These are phyloP conservation scores for Blakeslea trispora DNA, from an alignment of 371 early-diverging fungal species.

Conservation along the genomic window DNA sequence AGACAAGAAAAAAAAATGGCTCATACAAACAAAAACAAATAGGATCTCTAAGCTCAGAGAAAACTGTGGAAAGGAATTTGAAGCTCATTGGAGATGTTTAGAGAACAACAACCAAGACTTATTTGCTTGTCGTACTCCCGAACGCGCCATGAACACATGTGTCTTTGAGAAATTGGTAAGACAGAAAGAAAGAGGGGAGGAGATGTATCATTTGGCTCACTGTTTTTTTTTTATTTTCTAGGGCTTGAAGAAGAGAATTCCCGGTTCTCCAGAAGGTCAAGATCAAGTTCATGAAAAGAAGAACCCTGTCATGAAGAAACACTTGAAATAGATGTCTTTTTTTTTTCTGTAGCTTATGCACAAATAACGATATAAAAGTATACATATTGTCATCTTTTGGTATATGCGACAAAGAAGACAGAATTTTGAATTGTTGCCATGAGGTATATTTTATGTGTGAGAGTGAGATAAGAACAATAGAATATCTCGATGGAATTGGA, in stretches of 20 bases:
- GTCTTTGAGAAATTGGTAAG: constrained; percentile 88
- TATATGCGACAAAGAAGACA: too few species aligned
- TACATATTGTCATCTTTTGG: too few species aligned
- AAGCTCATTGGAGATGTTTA: constrained; percentile 91
- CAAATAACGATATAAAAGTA: too few species aligned
- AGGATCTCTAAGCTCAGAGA: constrained; percentile 86
- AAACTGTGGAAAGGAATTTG: constrained; percentile 89
- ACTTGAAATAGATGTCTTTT: constrained; percentile 47
- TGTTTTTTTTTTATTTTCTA: constrained; percentile 29
- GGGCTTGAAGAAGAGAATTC: constrained; percentile 81
- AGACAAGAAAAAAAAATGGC: too few species aligned
- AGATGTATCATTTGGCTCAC: neutral
- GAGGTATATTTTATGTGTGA: too few species aligned
- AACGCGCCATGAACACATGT: constrained; percentile 85
- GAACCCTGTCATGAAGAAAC: constrained; percentile 65
- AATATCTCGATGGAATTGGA: too few species aligned
- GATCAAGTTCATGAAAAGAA: constrained; percentile 74
- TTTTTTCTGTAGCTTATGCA: neutral
- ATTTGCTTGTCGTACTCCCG: constrained; percentile 80
- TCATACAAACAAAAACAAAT: too few species aligned
- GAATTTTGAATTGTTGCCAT: too few species aligned
- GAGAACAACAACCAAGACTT: constrained; percentile 90
- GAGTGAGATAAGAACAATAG: too few species aligned
- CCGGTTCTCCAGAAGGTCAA: constrained; percentile 70
- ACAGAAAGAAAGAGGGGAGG: neutral